A percentile compares a stretch with the other conserved stretches of the same genome.
Evolutionary conservation across 495 filamentous ascomycete genomes (phyloP).

Genomic region (Antarctomyces pellizariae): DNA sequence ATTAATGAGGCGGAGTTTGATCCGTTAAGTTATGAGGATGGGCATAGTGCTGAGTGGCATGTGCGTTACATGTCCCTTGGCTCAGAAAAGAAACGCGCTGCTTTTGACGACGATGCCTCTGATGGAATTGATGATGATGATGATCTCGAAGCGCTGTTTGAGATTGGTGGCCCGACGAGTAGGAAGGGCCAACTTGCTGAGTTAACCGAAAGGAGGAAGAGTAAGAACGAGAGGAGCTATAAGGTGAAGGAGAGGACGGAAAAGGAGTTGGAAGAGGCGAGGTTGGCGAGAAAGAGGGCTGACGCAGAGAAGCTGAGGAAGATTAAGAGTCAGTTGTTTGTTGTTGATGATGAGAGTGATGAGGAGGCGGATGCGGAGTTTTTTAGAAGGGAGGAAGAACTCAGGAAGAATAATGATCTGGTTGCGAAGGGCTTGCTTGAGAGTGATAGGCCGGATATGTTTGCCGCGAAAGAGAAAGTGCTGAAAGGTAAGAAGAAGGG

Average conservation of each 20-base stretch:
- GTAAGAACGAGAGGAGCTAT: slow-evolving; percentile 15
- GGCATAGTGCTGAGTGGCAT: slow-evolving; percentile 44
- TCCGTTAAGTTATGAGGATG: slow-evolving; percentile 48
- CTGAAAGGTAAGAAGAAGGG: slow-evolving; percentile 7
- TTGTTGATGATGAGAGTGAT: slow-evolving; percentile 67
- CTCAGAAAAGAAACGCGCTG: slow-evolving; percentile 19
- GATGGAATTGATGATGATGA: slow-evolving; percentile 24
- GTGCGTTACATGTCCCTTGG: slow-evolving; percentile 42
- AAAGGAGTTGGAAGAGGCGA: slow-evolving; percentile 17
- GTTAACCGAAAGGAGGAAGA: slow-evolving; percentile 18
- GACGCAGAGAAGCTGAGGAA: slow-evolving; percentile 40
- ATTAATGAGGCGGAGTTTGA: slow-evolving; percentile 51
- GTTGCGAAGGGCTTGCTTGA: slow-evolving; percentile 11
- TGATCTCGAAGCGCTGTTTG: slow-evolving; percentile 44
- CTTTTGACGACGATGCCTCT: slow-evolving; percentile 42
- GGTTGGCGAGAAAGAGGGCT: slow-evolving; percentile 23
- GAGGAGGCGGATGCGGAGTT: slow-evolving; percentile 41
- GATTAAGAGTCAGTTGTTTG: slow-evolving; percentile 67
- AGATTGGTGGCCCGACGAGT: slow-evolving; percentile 37
- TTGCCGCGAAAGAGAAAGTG: slow-evolving; percentile 2
- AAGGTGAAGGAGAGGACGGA: slow-evolving; percentile 27
- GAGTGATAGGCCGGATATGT: slow-evolving; percentile 6
- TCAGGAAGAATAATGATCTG: slow-evolving; percentile 13
- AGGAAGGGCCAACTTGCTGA: slow-evolving; percentile 24
- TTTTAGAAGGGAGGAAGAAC: slow-evolving; percentile 40